These are phyloP conservation scores for Trichosanthes cucumerina DNA, from an alignment of 306 rosid genomes.

Conservation along the genomic window DNA sequence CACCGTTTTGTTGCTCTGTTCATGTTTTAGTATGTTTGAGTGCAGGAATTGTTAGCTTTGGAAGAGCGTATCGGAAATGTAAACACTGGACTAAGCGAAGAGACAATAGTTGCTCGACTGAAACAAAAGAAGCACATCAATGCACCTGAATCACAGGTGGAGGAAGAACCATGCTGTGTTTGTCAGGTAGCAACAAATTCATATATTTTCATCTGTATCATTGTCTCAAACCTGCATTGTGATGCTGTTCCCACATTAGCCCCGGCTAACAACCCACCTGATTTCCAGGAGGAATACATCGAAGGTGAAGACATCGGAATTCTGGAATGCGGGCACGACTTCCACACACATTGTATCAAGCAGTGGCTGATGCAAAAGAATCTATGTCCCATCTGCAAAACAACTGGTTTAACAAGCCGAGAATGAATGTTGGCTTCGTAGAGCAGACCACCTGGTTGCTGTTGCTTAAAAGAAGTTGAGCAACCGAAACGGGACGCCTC, in stretches of 20 bases:
- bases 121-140: slow-evolving; percentile 41
- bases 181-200: slow-evolving; percentile 61
- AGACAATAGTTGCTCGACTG: slow-evolving; percentile 37
- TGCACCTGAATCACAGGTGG: slow-evolving; percentile 30
- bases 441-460: neutral
- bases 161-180: slow-evolving; percentile 82
- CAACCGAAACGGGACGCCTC: neutral
- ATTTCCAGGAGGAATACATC: slow-evolving; percentile 63
- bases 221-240: neutral
- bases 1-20: neutral
- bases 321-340: slow-evolving; percentile 83
- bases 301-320: slow-evolving; percentile 56
- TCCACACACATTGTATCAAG: slow-evolving; percentile 59
- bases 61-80: slow-evolving; percentile 98
- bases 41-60: slow-evolving; percentile 80
- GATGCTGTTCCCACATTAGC: neutral
- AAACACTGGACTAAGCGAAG: slow-evolving; percentile 81
- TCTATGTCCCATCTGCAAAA: slow-evolving; percentile 91
- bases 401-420: slow-evolving; percentile 64
- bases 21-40: neutral
- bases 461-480: neutral
- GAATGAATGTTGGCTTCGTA: neutral
- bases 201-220: neutral
- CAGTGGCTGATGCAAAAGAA: slow-evolving; percentile 88
- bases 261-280: neutral